Percentiles rank a stretch among this genome's conserved stretches.
Evolutionary conservation across 2,329 filamentous ascomycete genomes (phyloP).

Genomic region (Colletotrichum paranaense): DNA sequence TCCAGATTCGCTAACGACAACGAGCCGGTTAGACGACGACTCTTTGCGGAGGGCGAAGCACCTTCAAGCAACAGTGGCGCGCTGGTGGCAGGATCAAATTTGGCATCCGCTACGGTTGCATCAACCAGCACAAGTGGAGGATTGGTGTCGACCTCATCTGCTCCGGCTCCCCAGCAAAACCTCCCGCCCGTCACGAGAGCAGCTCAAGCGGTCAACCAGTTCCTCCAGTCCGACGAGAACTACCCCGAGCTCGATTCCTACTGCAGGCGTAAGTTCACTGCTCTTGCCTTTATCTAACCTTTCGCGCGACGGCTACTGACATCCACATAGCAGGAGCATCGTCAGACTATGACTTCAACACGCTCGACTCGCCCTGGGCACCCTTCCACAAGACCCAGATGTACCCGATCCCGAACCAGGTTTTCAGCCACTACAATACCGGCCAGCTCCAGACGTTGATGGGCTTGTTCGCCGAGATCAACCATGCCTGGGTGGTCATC

Average conservation of each 20-base stretch:
- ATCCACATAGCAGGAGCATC: constrained; percentile 81
- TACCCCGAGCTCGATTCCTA: constrained; percentile 93
- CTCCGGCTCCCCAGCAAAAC: constrained; percentile 57
- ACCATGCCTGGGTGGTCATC: constrained; percentile 95
- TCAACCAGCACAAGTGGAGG: constrained; percentile 42
- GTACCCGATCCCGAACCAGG: constrained; percentile 90
- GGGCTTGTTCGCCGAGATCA: constrained; percentile 94
- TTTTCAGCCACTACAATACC: constrained; percentile 92
- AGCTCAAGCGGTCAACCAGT: constrained; percentile 84
- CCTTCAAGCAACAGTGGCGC: constrained; percentile 25
- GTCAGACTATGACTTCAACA: constrained; percentile 87
- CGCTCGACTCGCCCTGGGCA: constrained; percentile 76
- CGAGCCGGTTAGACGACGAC: constrained; percentile 62
- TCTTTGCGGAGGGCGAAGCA: constrained; percentile 53
- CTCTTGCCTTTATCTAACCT: neutral
- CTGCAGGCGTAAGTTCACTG: constrained; percentile 77
- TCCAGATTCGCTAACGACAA: constrained; percentile 53
- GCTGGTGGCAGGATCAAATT: constrained; percentile 13
- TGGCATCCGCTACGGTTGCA: constrained; percentile 40
- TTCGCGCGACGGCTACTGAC: constrained; percentile 39
- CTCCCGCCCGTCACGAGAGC: constrained; percentile 82
- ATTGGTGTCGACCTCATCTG: constrained; percentile 47
- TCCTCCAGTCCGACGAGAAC: constrained; percentile 78
- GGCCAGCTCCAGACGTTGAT: constrained; percentile 91
- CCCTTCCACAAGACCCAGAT: constrained; percentile 90